Evolutionary conservation across 805 yeast genomes (phyloP).

Genomic region (Candida nemodendra): DNA sequence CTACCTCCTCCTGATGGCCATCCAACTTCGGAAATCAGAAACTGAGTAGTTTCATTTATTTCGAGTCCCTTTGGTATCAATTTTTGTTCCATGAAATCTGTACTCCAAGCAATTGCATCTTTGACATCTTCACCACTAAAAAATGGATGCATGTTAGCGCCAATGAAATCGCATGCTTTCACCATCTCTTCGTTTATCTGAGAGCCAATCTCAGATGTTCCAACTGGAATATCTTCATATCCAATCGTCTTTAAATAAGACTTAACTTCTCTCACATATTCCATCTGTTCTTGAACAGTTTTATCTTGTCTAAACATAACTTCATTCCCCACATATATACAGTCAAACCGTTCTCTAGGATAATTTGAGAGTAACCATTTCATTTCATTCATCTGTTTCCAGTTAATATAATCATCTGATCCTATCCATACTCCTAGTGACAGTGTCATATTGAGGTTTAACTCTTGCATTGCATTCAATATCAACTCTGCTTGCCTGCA

Average conservation of each 20-base stretch:
- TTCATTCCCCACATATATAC: conserved; percentile 62
- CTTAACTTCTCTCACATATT: conserved; percentile 43
- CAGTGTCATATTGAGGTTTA: conserved; percentile 54
- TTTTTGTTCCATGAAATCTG: conserved; percentile 44
- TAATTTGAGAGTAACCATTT: conserved; percentile 39
- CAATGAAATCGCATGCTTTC: conserved; percentile 51
- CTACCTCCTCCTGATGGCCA: conserved; percentile 70
- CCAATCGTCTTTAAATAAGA: conserved; percentile 34
- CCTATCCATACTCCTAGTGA: conserved; percentile 67
- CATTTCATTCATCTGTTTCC: conserved; percentile 46
- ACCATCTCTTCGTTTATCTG: conserved; percentile 40
- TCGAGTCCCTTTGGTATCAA: conserved; percentile 38
- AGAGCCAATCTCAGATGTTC: conserved; percentile 61
- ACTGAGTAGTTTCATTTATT: conserved; percentile 22
- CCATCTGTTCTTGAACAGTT: conserved; percentile 35
- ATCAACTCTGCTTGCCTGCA: conserved; percentile 56
- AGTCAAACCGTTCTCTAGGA: conserved; percentile 47
- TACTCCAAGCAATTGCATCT: conserved; percentile 52
- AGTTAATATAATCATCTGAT: conserved; percentile 41
- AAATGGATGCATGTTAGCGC: conserved; percentile 68
- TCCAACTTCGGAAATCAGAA: conserved; percentile 62
- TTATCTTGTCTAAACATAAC: conserved; percentile 55
- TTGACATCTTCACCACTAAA: conserved; percentile 55
- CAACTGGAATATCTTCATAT: conserved; percentile 48
- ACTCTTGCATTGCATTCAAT: conserved; percentile 49